Percentiles rank a stretch among this genome's conserved stretches.
Evolutionary conservation across 768 basidiomycete genomes (phyloP).

Genomic region (Royoungia palumana): DNA sequence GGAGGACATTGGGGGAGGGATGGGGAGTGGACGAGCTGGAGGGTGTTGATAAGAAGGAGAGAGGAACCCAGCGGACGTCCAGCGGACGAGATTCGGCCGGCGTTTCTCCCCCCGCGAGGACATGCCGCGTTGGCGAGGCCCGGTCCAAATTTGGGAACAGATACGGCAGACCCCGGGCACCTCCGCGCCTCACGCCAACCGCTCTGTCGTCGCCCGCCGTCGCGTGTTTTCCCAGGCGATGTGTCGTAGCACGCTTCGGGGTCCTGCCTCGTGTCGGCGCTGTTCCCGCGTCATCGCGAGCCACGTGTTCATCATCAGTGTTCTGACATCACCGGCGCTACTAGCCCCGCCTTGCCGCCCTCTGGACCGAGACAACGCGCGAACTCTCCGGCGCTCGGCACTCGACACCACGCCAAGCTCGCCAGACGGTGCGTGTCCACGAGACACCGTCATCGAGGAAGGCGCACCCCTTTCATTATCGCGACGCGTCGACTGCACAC

Average conservation of each 20-base stretch:
- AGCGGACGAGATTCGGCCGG: slow-evolving; percentile 19
- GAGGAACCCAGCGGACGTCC: slow-evolving; percentile 14
- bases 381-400: slow-evolving; percentile 1
- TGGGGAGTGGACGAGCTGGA: not conserved
- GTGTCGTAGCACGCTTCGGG: slow-evolving; percentile 17
- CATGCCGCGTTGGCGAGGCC: slow-evolving; percentile 32
- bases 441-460: no score
- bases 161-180: no score
- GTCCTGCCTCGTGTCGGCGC: slow-evolving; percentile 33
- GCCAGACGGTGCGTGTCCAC: no score
- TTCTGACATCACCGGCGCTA: not conserved
- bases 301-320: slow-evolving; percentile 1
- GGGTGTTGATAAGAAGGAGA: slow-evolving; percentile 16
- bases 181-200: slow-evolving; percentile 19
- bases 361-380: slow-evolving; percentile 6
- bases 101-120: slow-evolving; percentile 24
- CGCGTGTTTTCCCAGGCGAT: slow-evolving; percentile 18
- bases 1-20: slow-evolving; percentile 5
- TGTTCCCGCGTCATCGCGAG: slow-evolving; percentile 17
- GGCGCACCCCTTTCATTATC: slow-evolving; percentile 15
- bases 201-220: not conserved
- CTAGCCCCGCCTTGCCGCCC: not conserved
- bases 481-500: not conserved
- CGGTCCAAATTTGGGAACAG: slow-evolving; percentile 15
- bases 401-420: not conserved